Evolutionary conservation across 495 filamentous ascomycete genomes (phyloP).

Genomic region (Trichocladium uniseriatum): DNA sequence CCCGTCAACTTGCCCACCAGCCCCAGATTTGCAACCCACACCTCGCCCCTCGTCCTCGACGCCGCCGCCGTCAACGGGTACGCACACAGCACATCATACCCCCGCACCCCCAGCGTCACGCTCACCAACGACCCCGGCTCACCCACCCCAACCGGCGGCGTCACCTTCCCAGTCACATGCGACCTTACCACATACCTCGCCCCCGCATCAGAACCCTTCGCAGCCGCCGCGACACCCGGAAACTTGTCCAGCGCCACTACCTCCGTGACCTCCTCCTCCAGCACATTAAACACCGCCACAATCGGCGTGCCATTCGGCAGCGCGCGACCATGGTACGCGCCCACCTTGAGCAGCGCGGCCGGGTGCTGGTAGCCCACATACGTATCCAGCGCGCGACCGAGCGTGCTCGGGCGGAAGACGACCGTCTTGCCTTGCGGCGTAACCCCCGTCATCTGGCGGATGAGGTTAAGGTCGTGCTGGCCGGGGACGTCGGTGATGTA

Average conservation of each 20-base stretch:
- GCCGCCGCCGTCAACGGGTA: constrained; percentile 53
- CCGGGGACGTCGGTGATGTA: constrained; percentile 89
- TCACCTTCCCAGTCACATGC: constrained; percentile 58
- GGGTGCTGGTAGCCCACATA: constrained; percentile 60
- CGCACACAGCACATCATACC: constrained; percentile 75
- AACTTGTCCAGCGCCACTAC: constrained; percentile 63
- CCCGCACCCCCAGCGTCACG: constrained; percentile 50
- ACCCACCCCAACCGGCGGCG: constrained; percentile 35
- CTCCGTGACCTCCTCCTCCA: constrained; percentile 46
- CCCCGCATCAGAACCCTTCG: constrained; percentile 19
- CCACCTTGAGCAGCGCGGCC: constrained; percentile 59
- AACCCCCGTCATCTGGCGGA: constrained; percentile 63
- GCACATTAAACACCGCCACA: constrained; percentile 77
- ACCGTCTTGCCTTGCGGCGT: constrained; percentile 61
- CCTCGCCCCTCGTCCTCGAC: constrained; percentile 29
- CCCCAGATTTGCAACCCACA: constrained; percentile 60
- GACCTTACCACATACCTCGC: constrained; percentile 59
- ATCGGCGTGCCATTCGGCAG: constrained; percentile 58
- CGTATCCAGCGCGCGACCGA: constrained; percentile 59
- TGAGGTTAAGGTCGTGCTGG: constrained; percentile 61
- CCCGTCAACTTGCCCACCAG: constrained; percentile 86
- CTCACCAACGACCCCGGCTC: constrained; percentile 40
- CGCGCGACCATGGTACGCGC: constrained; percentile 53
- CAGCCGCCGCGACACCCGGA: constrained; percentile 48
- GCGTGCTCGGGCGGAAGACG: constrained; percentile 62